Base-by-base conservation (phyloP, 2,329 filamentous ascomycete genomes). In the Colletotrichum tabaci region DNA sequence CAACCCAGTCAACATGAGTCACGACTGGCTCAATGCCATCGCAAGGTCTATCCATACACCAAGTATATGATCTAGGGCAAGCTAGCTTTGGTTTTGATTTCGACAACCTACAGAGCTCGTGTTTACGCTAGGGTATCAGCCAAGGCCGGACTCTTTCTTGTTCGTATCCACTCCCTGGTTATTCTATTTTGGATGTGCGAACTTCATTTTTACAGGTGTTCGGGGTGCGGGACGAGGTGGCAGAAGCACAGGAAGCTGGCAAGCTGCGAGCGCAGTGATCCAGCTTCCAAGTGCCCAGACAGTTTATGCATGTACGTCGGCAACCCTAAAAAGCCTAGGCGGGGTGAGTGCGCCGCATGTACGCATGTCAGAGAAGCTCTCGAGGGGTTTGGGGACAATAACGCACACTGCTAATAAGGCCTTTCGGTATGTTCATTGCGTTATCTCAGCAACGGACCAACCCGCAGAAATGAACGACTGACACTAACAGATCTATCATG, bases 261-360 rank as follows among this genome's bases (percentile, higher is more conserved):
- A 30, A 81, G 79, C 74, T 83, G 82, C 73, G 79, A 82, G 65
- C 79, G 76, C 65, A 74, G 75, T 56, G 77, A 81, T n/a, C 75
- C 75, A 15, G 75, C 74, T 4, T 74, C 61, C 16, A 71, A 75
- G 23, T 83, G 82, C 61, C 79, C 78, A 12, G 74, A 77, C 6
- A 79, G 73, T 61, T 76, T 83, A n/a, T 80, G 80, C 72, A 81
- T 83, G 80, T 81, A 81, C 64, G 80, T 81, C 9, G 80, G 81
- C 15, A 77, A 78, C 67, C 77, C 76, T 8, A 76, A 76, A 53
- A 77, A 73, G 60, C 81, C 80, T 8, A 76, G 77, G 58, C 77
- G 76, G 72, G 74, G 75, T 44, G 80, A 82, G 73, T 83, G 82
- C 68, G 75, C 76, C 8, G 65, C 42, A 6, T 83, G 82, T 38